Evolutionary conservation across 2,329 filamentous ascomycete genomes (phyloP), one percentile per base, ranked within the genome.

Genomic region (Endoconidiophora laricicola): DNA sequence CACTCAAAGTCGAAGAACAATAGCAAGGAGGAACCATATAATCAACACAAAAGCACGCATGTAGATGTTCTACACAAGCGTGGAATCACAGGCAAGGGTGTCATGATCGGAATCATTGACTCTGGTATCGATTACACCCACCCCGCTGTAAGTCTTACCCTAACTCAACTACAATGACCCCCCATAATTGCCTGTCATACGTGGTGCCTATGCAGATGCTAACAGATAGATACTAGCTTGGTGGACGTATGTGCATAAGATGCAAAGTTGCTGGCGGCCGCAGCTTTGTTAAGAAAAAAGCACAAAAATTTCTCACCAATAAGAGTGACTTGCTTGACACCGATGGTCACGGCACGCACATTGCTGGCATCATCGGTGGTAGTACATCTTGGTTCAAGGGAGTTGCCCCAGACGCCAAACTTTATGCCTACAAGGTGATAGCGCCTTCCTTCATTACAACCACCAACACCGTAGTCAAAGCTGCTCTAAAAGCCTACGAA

Each of bases 121-220:
- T 64, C 64, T 0, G 65, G 65, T 0, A 57, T 67, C 26, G 63
- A 66, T 43, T 67, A 68, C 23, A 62, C 58, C 0, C 65, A 68
- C 14, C 46, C 47, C 9, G 53, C 53, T 38, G 48, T 50, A 33
- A 50, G 48, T 45, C 20, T 38, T 37, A 26, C 24, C 16, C 16
- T 18, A 29, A 7, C 26, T 29, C 26, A 7, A 7, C 26, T 6
- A 29, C 6, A 29, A 6, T 16, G 24, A 16, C 16, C 14, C 10
- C 3, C 3, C n/a, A 18, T 14, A 16, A 5, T 4, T 33, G 23
- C 3, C 3, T 42, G 22, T 23, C 33, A 16, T 6, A 4, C 2
- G 6, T 18, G 20, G n/a, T 44, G 12, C n/a, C 47, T 49, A 44
- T 43, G n/a, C 23, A 29, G 26, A 6, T 6, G 10, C 26, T 29